phyloP scores from a whole-genome alignment of 441 rosid species.

The Adansonia grandidieri region DNA sequence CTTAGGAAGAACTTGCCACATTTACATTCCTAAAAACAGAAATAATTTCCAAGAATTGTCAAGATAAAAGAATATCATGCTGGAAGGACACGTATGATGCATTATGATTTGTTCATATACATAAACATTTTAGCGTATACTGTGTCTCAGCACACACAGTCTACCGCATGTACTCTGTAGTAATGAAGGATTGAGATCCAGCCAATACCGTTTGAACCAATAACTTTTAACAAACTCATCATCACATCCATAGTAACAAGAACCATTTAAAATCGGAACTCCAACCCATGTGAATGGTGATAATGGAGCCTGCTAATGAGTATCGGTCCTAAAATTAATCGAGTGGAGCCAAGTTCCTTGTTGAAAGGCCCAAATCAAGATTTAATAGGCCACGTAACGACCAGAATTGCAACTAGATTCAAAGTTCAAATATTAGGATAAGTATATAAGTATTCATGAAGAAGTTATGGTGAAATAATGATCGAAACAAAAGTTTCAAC shows the following conservation, averaged over 20 bases:
- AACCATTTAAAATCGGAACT: too few species aligned
- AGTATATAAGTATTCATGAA: not conserved
- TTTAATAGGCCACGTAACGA: not conserved
- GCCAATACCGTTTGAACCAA: not conserved
- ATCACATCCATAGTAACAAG: not conserved
- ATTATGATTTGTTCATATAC: not conserved
- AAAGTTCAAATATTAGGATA: not conserved
- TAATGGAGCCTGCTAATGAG: too few species aligned
- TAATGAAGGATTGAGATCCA: not conserved
- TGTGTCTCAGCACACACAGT: not conserved
- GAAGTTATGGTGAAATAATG: not conserved
- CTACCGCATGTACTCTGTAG: not conserved
- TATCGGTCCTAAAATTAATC: not conserved
- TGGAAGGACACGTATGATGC: not conserved
- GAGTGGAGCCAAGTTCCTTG: not conserved
- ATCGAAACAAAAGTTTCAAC: not conserved
- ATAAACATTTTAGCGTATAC: not conserved
- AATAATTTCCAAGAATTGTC: not conserved
- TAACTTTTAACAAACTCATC: not conserved
- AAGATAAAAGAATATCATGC: not conserved
- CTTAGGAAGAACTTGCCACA: not conserved
- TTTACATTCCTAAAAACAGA: not conserved
- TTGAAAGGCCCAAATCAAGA: not conserved
- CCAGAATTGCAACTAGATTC: not conserved
- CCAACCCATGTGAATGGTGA: too few species aligned